phyloP scores from a whole-genome alignment of 108 stramenopile genomes.

The Pelagomonas calceolata region DNA sequence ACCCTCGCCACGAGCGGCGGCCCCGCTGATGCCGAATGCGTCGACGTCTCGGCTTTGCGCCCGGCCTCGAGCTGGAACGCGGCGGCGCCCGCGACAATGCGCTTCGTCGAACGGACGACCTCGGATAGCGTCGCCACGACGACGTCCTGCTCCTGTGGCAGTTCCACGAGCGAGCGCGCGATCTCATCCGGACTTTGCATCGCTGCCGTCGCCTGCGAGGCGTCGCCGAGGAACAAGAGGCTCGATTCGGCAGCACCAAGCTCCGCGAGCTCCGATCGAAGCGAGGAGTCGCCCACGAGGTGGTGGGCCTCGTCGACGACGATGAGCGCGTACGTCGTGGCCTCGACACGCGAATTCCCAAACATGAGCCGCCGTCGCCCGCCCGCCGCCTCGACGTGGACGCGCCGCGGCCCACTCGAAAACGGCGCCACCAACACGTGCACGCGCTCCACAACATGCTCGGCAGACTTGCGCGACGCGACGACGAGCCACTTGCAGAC shows the following conservation, averaged over 20 bases:
- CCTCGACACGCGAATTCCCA: too few species aligned
- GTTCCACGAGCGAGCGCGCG: neutral
- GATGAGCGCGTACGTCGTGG: neutral
- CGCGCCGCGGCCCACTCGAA: neutral
- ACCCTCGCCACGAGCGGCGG: neutral
- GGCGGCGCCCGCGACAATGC: neutral
- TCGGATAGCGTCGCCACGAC: neutral
- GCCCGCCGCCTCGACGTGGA: neutral
- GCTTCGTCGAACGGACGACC: neutral
- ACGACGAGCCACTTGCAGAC: neutral
- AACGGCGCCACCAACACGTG: neutral
- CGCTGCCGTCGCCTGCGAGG: neutral
- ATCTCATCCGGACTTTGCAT: too few species aligned
- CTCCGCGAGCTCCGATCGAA: neutral
- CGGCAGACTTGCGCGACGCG: neutral
- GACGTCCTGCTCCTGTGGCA: neutral
- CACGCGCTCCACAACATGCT: neutral
- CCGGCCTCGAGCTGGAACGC: neutral
- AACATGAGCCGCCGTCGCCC: too few species aligned
- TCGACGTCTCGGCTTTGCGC: neutral
- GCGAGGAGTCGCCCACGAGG: neutral
- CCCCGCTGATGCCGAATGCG: neutral
- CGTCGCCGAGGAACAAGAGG: neutral
- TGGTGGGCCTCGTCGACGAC: constrained; percentile 1
- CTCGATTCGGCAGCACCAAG: too few species aligned